phyloP scores from a whole-genome alignment of 1,284 basidiomycete species.

The Sparassis latifolia region DNA sequence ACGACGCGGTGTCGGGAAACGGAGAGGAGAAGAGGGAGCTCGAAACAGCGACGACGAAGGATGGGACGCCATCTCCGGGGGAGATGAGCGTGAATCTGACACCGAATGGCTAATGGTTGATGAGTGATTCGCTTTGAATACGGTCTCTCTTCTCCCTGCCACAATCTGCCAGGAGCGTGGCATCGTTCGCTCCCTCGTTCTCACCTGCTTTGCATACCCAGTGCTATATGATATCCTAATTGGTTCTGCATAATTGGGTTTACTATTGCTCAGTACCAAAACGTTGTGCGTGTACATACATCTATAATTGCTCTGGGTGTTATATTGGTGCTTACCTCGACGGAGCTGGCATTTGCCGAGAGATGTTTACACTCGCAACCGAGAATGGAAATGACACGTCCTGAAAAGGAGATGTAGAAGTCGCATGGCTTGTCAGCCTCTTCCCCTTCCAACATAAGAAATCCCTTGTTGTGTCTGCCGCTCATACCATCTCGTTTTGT shows the following conservation, averaged over 20 bases:
- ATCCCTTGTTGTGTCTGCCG: conserved; percentile 1
- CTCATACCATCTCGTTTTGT: neutral
- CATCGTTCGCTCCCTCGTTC: neutral
- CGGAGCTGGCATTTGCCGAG: too few species aligned
- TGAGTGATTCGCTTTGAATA: conserved; percentile 26
- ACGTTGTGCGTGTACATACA: neutral
- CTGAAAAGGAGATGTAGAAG: conserved; percentile 7
- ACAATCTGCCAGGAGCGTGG: conserved; percentile 5
- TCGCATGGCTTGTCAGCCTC: conserved; percentile 4
- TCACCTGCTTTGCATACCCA: conserved; percentile 23
- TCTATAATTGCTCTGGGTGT: neutral
- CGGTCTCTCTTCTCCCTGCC: conserved; percentile 6
- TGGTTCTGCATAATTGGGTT: neutral
- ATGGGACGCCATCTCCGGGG: conserved; percentile 66
- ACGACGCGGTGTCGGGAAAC: conserved; percentile 58
- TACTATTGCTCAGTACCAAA: neutral
- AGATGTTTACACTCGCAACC: neutral
- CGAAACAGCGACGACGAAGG: conserved; percentile 49
- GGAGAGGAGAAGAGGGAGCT: conserved; percentile 47
- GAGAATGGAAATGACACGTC: conserved; percentile 6
- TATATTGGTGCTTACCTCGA: neutral
- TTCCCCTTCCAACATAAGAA: neutral
- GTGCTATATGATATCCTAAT: conserved; percentile 19
- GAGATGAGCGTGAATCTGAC: conserved; percentile 69
- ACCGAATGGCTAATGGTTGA: conserved; percentile 81